phyloP scores from a whole-genome alignment of 2,329 filamentous ascomycete genomes.

The Coleophoma cylindrospora region DNA sequence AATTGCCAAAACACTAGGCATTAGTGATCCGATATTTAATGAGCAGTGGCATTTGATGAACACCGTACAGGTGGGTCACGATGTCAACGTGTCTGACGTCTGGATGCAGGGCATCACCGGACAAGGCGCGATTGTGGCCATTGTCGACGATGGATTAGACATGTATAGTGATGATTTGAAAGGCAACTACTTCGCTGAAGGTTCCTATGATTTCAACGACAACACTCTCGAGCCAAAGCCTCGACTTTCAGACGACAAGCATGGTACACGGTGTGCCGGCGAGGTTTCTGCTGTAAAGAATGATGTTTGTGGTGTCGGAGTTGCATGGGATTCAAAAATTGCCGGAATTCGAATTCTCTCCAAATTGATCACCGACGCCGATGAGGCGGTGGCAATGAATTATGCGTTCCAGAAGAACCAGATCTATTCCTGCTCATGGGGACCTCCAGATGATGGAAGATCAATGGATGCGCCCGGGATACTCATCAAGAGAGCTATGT shows the following conservation, averaged over 20 bases:
- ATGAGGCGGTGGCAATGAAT: slow-evolving; percentile 89
- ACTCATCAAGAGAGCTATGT: slow-evolving; percentile 83
- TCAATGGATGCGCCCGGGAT: slow-evolving; percentile 93
- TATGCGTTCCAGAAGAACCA: slow-evolving; percentile 88
- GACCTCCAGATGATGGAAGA: slow-evolving; percentile 85
- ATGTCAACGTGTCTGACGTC: slow-evolving; percentile 92
- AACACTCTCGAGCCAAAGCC: slow-evolving; percentile 73
- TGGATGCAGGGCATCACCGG: slow-evolving; percentile 92
- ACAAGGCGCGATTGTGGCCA: slow-evolving; percentile 81
- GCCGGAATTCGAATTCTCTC: slow-evolving; percentile 90
- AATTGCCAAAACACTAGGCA: slow-evolving; percentile 63
- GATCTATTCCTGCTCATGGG: slow-evolving; percentile 99
- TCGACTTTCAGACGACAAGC: slow-evolving; percentile 75
- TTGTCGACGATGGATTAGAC: slow-evolving; percentile 93
- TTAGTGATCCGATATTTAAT: slow-evolving; percentile 83
- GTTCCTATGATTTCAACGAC: slow-evolving; percentile 97
- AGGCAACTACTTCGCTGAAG: slow-evolving; percentile 87
- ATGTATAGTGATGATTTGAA: slow-evolving; percentile 92
- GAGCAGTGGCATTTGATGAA: slow-evolving; percentile 98
- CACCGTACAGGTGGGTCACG: slow-evolving; percentile 72
- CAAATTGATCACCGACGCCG: slow-evolving; percentile 82
- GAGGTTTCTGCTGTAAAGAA: slow-evolving; percentile 92
- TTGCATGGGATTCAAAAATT: slow-evolving; percentile 88
- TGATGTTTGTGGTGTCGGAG: slow-evolving; percentile 89
- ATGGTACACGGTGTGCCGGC: slow-evolving; percentile 91